Conservation (phyloP, 2,329 filamentous ascomycete species). For the Teratosphaeriaceae sp. region DNA sequence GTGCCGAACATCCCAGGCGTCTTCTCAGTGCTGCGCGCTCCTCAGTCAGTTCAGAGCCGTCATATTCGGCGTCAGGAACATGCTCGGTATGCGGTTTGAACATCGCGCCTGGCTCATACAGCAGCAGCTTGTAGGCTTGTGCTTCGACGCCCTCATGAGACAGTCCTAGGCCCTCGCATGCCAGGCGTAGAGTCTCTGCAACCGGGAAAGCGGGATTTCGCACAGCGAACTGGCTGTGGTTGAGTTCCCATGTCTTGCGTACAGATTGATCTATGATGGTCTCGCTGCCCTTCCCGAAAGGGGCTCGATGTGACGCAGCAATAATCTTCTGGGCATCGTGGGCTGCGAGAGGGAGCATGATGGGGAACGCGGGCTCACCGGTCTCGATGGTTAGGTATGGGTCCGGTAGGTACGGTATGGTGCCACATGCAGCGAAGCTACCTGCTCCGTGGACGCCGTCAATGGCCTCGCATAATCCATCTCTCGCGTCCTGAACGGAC, state of each 20-base stretch:
- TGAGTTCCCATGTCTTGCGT: background rate
- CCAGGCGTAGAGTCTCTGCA: background rate
- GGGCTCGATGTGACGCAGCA: background rate
- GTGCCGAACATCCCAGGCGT: background rate
- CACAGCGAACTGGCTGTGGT: background rate
- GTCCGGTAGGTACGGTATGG: background rate
- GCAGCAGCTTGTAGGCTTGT: background rate
- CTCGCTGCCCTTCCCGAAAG: background rate
- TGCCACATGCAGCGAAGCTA: background rate
- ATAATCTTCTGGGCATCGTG: slow-evolving; percentile 1
- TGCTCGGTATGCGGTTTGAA: background rate
- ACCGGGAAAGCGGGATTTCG: background rate
- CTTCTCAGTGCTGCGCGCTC: background rate
- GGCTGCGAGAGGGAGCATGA: background rate
- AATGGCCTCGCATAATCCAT: slow-evolving; percentile 3
- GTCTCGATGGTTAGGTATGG: background rate
- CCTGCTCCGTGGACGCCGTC: background rate
- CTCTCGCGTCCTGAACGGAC: background rate
- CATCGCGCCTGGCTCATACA: background rate
- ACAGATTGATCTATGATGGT: background rate
- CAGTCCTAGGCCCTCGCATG: background rate
- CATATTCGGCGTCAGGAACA: background rate
- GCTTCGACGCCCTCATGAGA: background rate
- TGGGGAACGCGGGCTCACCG: background rate
- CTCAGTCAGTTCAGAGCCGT: background rate